These are phyloP conservation scores for Stagonosporopsis vannaccii DNA, from an alignment of 2,329 filamentous ascomycete species.

Conservation along the genomic window DNA sequence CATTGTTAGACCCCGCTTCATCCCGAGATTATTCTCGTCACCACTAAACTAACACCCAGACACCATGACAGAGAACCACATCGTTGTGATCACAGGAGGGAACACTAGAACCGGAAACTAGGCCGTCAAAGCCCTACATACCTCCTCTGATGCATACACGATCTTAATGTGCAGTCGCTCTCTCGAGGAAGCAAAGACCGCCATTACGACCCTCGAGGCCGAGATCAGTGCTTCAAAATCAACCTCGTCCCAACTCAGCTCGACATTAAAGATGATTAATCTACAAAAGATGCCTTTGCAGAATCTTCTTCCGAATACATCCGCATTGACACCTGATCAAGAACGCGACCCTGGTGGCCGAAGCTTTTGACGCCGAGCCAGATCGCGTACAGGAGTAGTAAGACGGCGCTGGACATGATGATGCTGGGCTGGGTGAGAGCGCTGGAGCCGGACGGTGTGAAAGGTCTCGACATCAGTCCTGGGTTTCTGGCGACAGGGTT, in stretches of 20 bases:
- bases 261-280: conserved; percentile 62
- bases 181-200: conserved; percentile 59
- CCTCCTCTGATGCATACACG: conserved; percentile 59
- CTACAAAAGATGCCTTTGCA: conserved; percentile 57
- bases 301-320: conserved; percentile 40
- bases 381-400: conserved; percentile 52
- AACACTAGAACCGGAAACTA: conserved; percentile 66
- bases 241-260: conserved; percentile 57
- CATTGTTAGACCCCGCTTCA: too few species aligned
- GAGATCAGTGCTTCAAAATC: conserved; percentile 52
- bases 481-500: conserved; percentile 58
- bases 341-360: conserved; percentile 57
- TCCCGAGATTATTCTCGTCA: background rate
- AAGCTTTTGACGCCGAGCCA: conserved; percentile 43
- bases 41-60: background rate
- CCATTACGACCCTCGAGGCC: conserved; percentile 52
- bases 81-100: conserved; percentile 1
- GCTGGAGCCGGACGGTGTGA: conserved; percentile 56
- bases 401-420: conserved; percentile 59
- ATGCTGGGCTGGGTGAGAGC: conserved; percentile 57
- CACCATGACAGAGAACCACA: background rate
- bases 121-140: conserved; percentile 61
- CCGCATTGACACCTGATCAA: conserved; percentile 50
- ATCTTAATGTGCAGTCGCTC: conserved; percentile 65
- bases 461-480: conserved; percentile 57